Percentiles rank a stretch among this genome's conserved stretches.
phyloP scores from a whole-genome alignment of 2,329 filamentous ascomycete genomes.

The Apiospora arundinis region DNA sequence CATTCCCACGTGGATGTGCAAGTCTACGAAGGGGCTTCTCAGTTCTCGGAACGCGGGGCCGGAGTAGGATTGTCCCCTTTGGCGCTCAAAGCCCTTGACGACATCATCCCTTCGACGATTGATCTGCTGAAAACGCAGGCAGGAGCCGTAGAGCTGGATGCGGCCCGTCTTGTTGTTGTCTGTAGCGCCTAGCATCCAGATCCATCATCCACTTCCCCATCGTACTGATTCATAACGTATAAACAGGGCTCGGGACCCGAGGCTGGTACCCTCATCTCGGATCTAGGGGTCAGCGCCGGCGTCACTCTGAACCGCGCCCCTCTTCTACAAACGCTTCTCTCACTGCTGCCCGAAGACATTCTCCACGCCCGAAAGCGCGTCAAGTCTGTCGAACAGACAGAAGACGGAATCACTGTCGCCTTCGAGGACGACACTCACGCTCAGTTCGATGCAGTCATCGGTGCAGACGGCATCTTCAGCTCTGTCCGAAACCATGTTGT shows the following conservation, averaged over 20 bases:
- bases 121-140: conserved; percentile 26
- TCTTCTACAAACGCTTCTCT: conserved; percentile 31
- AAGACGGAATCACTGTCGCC: conserved; percentile 21
- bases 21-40: conserved; percentile 33
- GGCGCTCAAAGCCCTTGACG: conserved; percentile 27
- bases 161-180: conserved; percentile 24
- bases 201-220: conserved; percentile 19
- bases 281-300: conserved; percentile 26
- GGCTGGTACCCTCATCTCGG: conserved; percentile 27
- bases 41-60: conserved; percentile 34
- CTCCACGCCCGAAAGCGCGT: conserved; percentile 31
- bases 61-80: conserved; percentile 30
- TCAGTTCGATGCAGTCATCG: conserved; percentile 31
- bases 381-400: conserved; percentile 17
- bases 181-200: not conserved
- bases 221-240: conserved; percentile 12
- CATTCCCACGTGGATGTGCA: conserved; percentile 30
- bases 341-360: conserved; percentile 25
- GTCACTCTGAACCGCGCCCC: conserved; percentile 32
- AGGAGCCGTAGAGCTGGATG: conserved; percentile 29
- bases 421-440: conserved; percentile 29
- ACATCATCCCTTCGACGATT: conserved; percentile 22
- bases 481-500: conserved; percentile 31
- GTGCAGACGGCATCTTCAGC: conserved; percentile 27
- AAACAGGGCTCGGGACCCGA: conserved; percentile 26